Base-by-base conservation (phyloP, 495 filamentous ascomycete genomes). In the Cercophora newfieldiana region DNA sequence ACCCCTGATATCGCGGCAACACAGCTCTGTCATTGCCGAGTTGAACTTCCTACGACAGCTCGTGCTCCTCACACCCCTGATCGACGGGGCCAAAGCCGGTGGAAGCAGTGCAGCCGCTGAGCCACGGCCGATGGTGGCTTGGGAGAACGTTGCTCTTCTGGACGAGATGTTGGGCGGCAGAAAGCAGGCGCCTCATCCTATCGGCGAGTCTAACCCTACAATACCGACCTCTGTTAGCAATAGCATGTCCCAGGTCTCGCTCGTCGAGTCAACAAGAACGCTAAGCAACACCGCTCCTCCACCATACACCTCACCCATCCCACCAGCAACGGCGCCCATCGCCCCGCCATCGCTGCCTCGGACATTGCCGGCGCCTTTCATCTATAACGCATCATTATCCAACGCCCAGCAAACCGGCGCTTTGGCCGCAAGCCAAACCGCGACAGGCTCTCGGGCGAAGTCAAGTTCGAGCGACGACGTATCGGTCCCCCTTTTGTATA, bases 11-110 rank as follows among this genome's bases (percentile, higher is more conserved):
- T 58, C 63, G 26, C 51, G 49, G 8, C 66, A 69, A 22, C 63
- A 71, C 24, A 61, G 33, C 51, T 49, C 63, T 0, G 60, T 71
- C 24, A 28, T 71, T 37, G 29, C 31, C 0, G 86, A 88, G 69
- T 81, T 85, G 1, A 86, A 80, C 48, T 80, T 86, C 10, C 80
- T 85, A 57, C 70, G 86, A 49, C 82, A 83, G 8, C 81, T 83
- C 19, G 76, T 86, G 7, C 75, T 87, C 24, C 81, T 85, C 1
- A 83, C 87, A 63, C 61, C 87, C 28, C 80, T 81, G 12, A 83
- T 80, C 12, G 85, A 82, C 66, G 85, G 86, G 3, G 50, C 21
- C 25, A 53, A 53, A 53, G 82, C 85, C n/a, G 84, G 84, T n/a
- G 72, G 81, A 50, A 76, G 78, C 24, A 87, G 86, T 74, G 82